Base-by-base conservation (phyloP, 2,329 filamentous ascomycete species). In the Sordariomycetes sp. region DNA sequence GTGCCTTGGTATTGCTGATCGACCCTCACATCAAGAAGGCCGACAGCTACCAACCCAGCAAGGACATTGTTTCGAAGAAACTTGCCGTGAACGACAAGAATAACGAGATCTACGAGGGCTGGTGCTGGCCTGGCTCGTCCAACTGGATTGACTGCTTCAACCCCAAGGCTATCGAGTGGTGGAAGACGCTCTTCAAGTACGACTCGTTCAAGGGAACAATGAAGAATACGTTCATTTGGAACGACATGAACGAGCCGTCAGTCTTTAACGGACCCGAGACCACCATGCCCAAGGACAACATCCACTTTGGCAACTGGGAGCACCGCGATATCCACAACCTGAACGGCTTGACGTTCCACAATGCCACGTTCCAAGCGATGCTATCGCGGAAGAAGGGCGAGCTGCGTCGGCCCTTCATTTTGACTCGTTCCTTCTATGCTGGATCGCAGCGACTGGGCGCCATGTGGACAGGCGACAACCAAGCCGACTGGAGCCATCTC, bases 391-490 rank as follows among this genome's bases (percentile, higher is more conserved):
- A 92, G 63, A 83, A 87, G 58, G 86, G 86, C 34, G 87, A 93
- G 58, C 63, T 81, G 19, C 79, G 82, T 21, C 82, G 92, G 5
- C 92, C 92, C 0, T 98, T 98, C 53, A 76, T 95, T 9, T 73
- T 98, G 33, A 98, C 92, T 2, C 82, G 92, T 21, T 83, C 88
- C 1, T 98, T 93, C 65, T 98, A 81, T 54, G 76, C 90, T 10
- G 92, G 92, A 23, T 87, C 84, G 36, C 92, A 98, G 61, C 79
- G 90, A 37, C 65, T 86, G 27, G 86, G 86, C 42, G 90, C 92
- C 39, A 95, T 95, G 88, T 98, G 92, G 92, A 98, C 92, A 15
- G 92, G 92, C 40, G 92, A 98, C 54, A 98, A 98, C 62, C 84
- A 92, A 55, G 92, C 92, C 9, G 79, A 75, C 17, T 98, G 92